Evolutionary conservation across 257 asterid species (phyloP), one percentile per base, ranked within the genome.

Genomic region (Solanum bulbocastanum): DNA sequence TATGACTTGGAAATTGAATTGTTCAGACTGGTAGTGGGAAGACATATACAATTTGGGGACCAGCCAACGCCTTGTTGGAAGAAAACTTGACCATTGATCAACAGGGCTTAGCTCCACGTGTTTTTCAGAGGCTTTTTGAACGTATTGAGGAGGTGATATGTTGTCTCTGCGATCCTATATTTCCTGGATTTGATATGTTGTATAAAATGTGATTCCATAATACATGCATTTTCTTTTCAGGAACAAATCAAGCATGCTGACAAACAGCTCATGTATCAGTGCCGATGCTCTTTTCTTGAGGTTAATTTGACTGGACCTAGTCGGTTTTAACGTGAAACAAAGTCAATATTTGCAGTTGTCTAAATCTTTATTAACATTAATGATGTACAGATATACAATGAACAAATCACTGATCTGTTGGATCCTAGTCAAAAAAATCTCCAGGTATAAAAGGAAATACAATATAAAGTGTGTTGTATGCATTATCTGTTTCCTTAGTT

Each of bases 251-350:
- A 94, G 92, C 95, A 97, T 90, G 95, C 93, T 89, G 99, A 94
- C 86, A 93, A 93, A 86, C 97, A 96, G 78, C 96, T 96, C 86
- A 91, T 94, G 87, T 96, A 96, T 90, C 98, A 93, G 93, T 96
- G 99, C 86, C 95, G 96, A 69, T 97, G 99, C 89, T 97, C 99
- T 90, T 97, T 97, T 91, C 99, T 97, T 35, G 99, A 97, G 99
- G 99, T 96, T 85, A 90, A 88, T 83, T 73, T 52, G 71, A 18
- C 89, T 86, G 36, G 56, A 49, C 78, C 35, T 74, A 82, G 30
- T 32, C 37, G 71, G 82, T 74, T 58, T 89, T 85, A 79, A 86
- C 3, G 6, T 44, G 60, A 33, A 58, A 88, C 20, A 71, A 79
- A 42, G 73, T 18, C 39, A 62, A 88, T 66, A 18, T 39, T 78